Evolutionary conservation across 176 grass and related monocot species (phyloP).

Genomic region (Phragmites australis): DNA sequence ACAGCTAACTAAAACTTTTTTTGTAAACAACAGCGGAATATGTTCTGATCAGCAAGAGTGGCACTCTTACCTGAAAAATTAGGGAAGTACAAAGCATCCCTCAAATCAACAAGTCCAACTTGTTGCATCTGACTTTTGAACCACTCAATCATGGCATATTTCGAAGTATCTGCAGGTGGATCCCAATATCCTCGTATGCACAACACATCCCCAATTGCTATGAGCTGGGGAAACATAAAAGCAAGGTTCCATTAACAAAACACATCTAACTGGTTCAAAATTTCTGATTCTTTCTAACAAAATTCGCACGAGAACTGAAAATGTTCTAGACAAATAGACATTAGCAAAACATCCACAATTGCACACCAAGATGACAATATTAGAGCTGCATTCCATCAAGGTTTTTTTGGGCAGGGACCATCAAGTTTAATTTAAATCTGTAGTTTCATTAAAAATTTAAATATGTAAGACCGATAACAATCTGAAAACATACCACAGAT

Average conservation of each 20-base stretch:
- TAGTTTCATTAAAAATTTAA: too few species aligned
- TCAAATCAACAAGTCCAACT: constrained; percentile 58
- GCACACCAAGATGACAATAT: neutral
- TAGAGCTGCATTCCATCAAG: neutral
- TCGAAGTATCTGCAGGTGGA: constrained; percentile 61
- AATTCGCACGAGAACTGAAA: neutral
- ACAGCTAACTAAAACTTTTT: constrained; percentile 1
- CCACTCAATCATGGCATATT: constrained; percentile 59
- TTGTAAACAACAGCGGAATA: neutral
- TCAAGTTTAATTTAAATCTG: neutral
- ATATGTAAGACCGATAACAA: neutral
- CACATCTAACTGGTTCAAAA: neutral
- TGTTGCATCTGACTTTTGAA: constrained; percentile 68
- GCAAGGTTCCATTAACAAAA: too few species aligned
- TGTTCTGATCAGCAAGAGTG: neutral
- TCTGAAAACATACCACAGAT: constrained; percentile 63
- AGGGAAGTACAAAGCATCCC: constrained; percentile 62
- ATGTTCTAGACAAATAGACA: neutral
- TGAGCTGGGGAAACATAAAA: constrained; percentile 53
- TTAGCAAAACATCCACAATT: neutral
- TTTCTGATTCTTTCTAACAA: neutral
- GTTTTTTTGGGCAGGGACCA: too few species aligned
- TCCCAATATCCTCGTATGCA: constrained; percentile 91
- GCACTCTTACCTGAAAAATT: constrained; percentile 52
- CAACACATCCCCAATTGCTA: constrained; percentile 55